phyloP scores from a whole-genome alignment of 495 filamentous ascomycete genomes.

The Articulospora tetracladia region DNA sequence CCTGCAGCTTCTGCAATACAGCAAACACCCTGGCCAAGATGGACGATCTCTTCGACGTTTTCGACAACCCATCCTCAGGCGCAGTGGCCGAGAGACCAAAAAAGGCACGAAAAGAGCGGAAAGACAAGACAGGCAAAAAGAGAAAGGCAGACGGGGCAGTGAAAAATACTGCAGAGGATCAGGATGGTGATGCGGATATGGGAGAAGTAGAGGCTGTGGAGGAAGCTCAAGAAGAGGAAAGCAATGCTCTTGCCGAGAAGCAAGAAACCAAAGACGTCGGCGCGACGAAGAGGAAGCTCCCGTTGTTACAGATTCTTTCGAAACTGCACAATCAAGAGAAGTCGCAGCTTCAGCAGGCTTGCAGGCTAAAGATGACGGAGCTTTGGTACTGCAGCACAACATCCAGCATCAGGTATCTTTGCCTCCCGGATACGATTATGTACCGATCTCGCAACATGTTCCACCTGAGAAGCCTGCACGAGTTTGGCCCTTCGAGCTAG shows the following conservation, averaged over 20 bases:
- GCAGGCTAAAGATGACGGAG: slow-evolving; percentile 50
- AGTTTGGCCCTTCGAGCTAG: slow-evolving; percentile 81
- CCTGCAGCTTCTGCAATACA: background rate
- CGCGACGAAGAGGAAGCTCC: slow-evolving; percentile 71
- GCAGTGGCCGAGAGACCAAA: slow-evolving; percentile 26
- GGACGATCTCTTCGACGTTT: slow-evolving; percentile 74
- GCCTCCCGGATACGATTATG: slow-evolving; percentile 88
- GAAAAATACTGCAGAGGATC: slow-evolving; percentile 46
- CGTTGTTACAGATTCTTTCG: slow-evolving; percentile 87
- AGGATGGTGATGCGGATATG: slow-evolving; percentile 45
- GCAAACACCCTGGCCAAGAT: slow-evolving; percentile 2
- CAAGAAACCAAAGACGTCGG: slow-evolving; percentile 70
- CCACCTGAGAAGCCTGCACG: slow-evolving; percentile 79
- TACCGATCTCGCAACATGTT: slow-evolving; percentile 88
- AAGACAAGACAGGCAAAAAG: slow-evolving; percentile 57
- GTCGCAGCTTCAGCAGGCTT: slow-evolving; percentile 80
- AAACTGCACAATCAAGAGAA: slow-evolving; percentile 92
- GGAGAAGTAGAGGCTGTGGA: slow-evolving; percentile 38
- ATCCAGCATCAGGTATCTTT: slow-evolving; percentile 97
- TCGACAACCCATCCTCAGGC: slow-evolving; percentile 61
- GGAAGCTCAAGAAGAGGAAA: slow-evolving; percentile 32
- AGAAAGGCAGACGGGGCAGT: slow-evolving; percentile 75
- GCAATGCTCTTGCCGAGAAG: slow-evolving; percentile 33
- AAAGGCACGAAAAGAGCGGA: slow-evolving; percentile 32
- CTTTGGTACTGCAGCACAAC: slow-evolving; percentile 88